Conservation (phyloP, 2,329 filamentous ascomycete genomes). For the Botrytis elliptica region DNA sequence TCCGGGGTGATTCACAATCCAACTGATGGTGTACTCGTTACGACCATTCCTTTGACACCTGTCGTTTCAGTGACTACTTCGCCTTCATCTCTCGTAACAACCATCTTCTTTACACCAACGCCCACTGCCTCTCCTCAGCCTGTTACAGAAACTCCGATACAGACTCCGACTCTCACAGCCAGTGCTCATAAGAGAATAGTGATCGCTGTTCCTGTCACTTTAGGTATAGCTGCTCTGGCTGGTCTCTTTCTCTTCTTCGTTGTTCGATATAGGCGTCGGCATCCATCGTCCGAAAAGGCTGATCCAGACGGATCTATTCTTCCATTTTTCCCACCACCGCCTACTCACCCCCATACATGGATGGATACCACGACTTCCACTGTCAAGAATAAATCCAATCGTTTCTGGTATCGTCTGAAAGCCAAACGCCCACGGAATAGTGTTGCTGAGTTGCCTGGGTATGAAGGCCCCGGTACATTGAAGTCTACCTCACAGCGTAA, state of each 20-base stretch:
- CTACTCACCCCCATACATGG: constrained; percentile 18
- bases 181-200: background rate
- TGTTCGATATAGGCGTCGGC: background rate
- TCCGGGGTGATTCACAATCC: constrained; percentile 15
- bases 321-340: constrained; percentile 18
- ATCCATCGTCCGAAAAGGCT: background rate
- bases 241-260: background rate
- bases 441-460: constrained; percentile 15
- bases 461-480: background rate
- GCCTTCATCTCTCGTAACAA: background rate
- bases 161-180: background rate
- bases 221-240: background rate
- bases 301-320: constrained; percentile 12
- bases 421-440: constrained; percentile 2
- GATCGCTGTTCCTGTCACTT: background rate
- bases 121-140: background rate
- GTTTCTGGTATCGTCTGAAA: background rate
- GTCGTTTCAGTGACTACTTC: background rate
- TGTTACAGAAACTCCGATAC: background rate
- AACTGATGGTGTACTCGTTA: background rate
- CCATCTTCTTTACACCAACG: background rate
- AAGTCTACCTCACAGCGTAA: background rate
- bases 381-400: background rate
- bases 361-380: background rate
- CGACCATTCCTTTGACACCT: constrained; percentile 2